These are phyloP conservation scores for Pezicula carpinea DNA, from an alignment of 2,329 filamentous ascomycete species.

Conservation along the genomic window DNA sequence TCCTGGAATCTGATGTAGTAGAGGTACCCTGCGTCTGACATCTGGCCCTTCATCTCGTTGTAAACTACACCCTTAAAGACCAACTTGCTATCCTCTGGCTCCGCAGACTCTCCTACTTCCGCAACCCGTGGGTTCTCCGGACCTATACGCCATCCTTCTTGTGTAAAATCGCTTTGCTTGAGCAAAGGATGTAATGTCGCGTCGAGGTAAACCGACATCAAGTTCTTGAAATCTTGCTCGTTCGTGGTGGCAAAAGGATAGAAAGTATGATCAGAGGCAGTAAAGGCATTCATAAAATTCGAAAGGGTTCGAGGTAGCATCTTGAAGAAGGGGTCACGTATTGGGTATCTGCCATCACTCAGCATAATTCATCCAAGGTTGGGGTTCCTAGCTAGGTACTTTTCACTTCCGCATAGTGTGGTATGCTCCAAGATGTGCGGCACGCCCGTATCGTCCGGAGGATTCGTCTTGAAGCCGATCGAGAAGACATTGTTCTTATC, in stretches of 20 bases:
- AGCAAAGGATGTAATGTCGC: conserved; percentile 86
- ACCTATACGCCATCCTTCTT: conserved; percentile 95
- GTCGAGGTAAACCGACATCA: conserved; percentile 95
- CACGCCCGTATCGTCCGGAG: conserved; percentile 90
- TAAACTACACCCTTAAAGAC: conserved; percentile 98
- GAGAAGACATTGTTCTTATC: conserved; percentile 99
- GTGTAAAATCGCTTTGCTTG: conserved; percentile 86
- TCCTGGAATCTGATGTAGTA: conserved; percentile 96
- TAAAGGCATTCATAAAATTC: conserved; percentile 99
- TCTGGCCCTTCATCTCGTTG: conserved; percentile 99
- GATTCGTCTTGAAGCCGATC: conserved; percentile 98
- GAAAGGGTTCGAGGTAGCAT: conserved; percentile 98
- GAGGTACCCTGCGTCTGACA: conserved; percentile 94
- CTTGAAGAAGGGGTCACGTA: conserved; percentile 98
- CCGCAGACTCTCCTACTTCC: conserved; percentile 35
- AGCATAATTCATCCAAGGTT: conserved; percentile 19
- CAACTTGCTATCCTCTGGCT: conserved; percentile 56
- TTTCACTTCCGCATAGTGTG: conserved; percentile 90
- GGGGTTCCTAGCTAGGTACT: conserved; percentile 49
- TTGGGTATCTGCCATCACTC: conserved; percentile 68
- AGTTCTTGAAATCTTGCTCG: conserved; percentile 87
- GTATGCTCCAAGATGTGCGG: conserved; percentile 98
- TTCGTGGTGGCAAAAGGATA: conserved; percentile 99
- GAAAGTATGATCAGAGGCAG: conserved; percentile 90
- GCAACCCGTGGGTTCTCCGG: conserved; percentile 72